Base-by-base conservation (phyloP, 805 yeast genomes). In the Spathaspora gorwiae region DNA sequence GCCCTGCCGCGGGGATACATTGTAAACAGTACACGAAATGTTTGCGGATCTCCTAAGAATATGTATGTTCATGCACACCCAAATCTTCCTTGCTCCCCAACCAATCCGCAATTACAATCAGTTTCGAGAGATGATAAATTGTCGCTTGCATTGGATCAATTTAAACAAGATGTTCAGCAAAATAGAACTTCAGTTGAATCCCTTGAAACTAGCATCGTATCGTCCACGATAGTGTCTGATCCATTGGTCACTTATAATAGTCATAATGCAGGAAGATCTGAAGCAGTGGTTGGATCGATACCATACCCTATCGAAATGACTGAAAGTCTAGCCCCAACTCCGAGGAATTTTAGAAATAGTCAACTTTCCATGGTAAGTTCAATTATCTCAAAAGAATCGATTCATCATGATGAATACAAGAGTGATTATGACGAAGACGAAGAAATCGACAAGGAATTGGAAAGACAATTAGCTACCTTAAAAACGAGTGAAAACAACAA, bases 341-440 rank as follows among this genome's bases (percentile, higher is more conserved):
- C 9, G 5, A 9, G 12, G 32, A 9, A 29, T 9, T 29, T 29
- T 29, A 57, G 72, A 45, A 48, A 59, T 37, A 65, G 72, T 44
- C 72, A 64, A 37, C 47, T 68, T 26, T 70, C 75, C 9, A 71
- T 68, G 59, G 68, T 70, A 10, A 68, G 74, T 45, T 70, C 75
- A 0, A 66, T 71, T 40, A 60, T 71, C 29, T 68, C 73, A 6
- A 70, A 66, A 47, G 70, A 59, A 14, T 59, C 61, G 5, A 14
- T 26, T 14, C n/a, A 14, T 6, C 24, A 33, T 33, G 43, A 35
- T 31, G 43, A 35, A 7, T 29, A 40, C 5, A n/a, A 24, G n/a
- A 24, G 13, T 7, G 48, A 48, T 36, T 55, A 57, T 38, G 57
- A 61, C 9, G 70, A 66, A 10, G 70, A 64, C 5, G 65, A 55